Conservation (phyloP, 2,329 filamentous ascomycete species). For the Talaromyces sp. region DNA sequence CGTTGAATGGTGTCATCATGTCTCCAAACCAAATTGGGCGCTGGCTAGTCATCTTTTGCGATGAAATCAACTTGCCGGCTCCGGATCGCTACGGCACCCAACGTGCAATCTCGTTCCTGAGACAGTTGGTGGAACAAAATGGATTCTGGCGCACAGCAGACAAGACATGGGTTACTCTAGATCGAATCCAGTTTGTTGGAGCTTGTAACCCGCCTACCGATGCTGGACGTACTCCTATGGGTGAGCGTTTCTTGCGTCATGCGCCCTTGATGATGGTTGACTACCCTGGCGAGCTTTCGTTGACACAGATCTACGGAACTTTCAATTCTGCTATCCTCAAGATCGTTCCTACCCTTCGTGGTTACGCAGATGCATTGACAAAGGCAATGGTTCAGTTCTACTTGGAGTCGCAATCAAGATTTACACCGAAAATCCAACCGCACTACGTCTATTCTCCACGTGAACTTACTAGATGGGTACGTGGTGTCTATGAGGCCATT, state of each 20-base stretch:
- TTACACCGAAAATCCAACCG: conserved; percentile 93
- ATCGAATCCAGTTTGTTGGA: conserved; percentile 97
- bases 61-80: conserved; percentile 97
- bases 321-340: conserved; percentile 97
- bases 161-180: conserved; percentile 95
- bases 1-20: conserved; percentile 88
- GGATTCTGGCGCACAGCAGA: conserved; percentile 98
- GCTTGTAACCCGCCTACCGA: conserved; percentile 98
- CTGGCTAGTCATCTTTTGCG: conserved; percentile 98
- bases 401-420: conserved; percentile 84
- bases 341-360: conserved; percentile 89
- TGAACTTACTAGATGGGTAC: conserved; percentile 96
- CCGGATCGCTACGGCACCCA: conserved; percentile 98
- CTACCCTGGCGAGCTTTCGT: conserved; percentile 90
- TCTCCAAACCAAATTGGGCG: conserved; percentile 94
- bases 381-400: conserved; percentile 98
- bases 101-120: conserved; percentile 91
- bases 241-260: conserved; percentile 87
- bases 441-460: conserved; percentile 99
- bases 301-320: conserved; percentile 96
- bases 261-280: conserved; percentile 99
- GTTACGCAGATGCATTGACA: conserved; percentile 88
- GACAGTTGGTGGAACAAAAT: conserved; percentile 96
- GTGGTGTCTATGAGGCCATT: conserved; percentile 95
- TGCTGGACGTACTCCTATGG: conserved; percentile 90